Evolutionary conservation across 768 basidiomycete genomes (phyloP).

Genomic region (Mycena vitilis): DNA sequence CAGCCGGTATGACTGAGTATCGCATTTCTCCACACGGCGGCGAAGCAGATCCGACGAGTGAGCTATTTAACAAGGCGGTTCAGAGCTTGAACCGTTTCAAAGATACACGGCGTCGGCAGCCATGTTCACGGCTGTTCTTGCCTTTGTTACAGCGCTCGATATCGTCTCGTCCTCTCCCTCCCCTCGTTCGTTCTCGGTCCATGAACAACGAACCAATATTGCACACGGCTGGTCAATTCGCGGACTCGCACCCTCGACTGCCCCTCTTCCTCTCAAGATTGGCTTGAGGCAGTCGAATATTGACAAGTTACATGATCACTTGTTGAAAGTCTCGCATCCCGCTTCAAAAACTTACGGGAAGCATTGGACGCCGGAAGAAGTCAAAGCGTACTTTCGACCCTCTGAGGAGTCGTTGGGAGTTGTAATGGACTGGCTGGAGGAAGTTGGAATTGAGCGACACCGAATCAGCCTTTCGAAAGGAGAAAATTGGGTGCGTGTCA

Average conservation of each 20-base stretch:
- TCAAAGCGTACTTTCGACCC: conserved; percentile 10
- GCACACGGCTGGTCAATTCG: not conserved
- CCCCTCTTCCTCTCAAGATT: conserved; percentile 8
- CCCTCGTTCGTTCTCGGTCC: not conserved
- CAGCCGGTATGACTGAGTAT: too few relatives aligned
- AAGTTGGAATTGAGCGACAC: not conserved
- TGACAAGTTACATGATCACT: not conserved
- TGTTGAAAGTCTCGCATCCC: conserved; percentile 10
- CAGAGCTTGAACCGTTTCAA: too few relatives aligned
- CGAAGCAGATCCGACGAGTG: too few relatives aligned
- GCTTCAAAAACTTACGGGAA: conserved; percentile 9
- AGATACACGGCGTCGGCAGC: not conserved
- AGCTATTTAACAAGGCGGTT: too few relatives aligned
- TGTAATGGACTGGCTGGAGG: too few relatives aligned
- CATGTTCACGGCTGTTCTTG: not conserved
- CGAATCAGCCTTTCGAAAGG: conserved; percentile 4
- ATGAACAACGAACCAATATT: not conserved
- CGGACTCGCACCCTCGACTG: not conserved
- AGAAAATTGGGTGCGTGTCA: conserved; percentile 11
- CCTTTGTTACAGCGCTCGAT: not conserved
- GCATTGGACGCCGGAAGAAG: conserved; percentile 13
- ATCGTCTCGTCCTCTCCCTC: not conserved
- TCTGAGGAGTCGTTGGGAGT: not conserved
- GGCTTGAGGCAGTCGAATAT: conserved; percentile 15
- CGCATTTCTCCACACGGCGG: too few relatives aligned